Percentiles rank a stretch among this genome's conserved stretches.
These are phyloP conservation scores for Colletotrichum kahawae DNA, from an alignment of 2,329 filamentous ascomycete genomes.

Conservation along the genomic window DNA sequence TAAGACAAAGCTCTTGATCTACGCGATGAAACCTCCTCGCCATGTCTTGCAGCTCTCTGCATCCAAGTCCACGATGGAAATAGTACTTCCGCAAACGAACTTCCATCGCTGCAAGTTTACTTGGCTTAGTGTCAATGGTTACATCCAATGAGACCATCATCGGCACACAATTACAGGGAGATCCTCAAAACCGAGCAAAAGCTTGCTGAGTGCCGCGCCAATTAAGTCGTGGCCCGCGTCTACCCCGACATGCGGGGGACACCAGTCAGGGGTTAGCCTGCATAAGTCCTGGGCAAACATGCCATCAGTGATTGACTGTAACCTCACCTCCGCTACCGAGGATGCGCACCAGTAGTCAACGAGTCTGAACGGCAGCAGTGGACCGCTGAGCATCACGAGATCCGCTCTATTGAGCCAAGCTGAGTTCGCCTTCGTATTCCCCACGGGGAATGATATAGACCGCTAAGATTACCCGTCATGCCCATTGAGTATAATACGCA, in stretches of 20 bases:
- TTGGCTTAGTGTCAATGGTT: not conserved
- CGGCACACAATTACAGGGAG: not conserved
- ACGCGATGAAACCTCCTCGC: not conserved
- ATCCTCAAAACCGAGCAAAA: not conserved
- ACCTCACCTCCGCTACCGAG: not conserved
- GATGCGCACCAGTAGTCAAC: conserved; percentile 16
- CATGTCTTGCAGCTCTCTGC: not conserved
- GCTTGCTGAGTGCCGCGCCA: not conserved
- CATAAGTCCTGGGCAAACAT: not conserved
- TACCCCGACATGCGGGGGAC: not conserved
- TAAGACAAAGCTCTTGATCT: not conserved
- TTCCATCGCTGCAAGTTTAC: not conserved
- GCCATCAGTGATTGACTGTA: not conserved
- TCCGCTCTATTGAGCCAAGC: not conserved
- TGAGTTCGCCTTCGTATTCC: not conserved
- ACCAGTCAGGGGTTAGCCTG: not conserved
- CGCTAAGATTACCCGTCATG: too few species aligned
- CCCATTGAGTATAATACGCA: not conserved
- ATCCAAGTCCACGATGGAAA: not conserved
- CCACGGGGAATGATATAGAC: not conserved
- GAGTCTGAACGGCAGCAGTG: not conserved
- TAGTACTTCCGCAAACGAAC: not conserved
- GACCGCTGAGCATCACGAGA: not conserved
- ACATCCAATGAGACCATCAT: not conserved
- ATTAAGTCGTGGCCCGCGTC: not conserved